Evolutionary conservation across 1,284 basidiomycete genomes (phyloP).

Genomic region (Ceratobasidium theobromae): DNA sequence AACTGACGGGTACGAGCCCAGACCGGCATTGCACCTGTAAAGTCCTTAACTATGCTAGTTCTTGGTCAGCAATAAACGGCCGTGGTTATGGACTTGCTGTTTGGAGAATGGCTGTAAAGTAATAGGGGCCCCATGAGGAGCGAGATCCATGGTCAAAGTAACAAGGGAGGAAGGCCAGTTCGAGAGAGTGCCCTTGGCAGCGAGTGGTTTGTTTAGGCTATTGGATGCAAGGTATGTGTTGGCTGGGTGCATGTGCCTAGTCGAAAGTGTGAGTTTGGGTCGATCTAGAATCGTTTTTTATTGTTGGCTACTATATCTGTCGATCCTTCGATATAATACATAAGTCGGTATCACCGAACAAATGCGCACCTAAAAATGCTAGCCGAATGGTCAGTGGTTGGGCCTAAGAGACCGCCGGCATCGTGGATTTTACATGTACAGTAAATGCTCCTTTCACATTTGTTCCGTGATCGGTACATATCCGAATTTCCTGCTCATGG

Average conservation of each 20-base stretch:
- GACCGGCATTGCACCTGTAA: constrained; percentile 84
- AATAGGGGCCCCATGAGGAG: constrained; percentile 65
- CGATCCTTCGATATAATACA: constrained; percentile 82
- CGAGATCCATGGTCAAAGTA: constrained; percentile 57
- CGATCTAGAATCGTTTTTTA: constrained; percentile 92
- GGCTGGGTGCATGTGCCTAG: constrained; percentile 97
- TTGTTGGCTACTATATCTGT: constrained; percentile 78
- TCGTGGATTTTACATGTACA: constrained; percentile 86
- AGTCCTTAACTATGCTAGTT: constrained; percentile 98
- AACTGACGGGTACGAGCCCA: constrained; percentile 56
- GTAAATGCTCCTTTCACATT: constrained; percentile 89
- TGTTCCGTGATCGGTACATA: constrained; percentile 96
- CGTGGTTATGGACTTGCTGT: constrained; percentile 53
- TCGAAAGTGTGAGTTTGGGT: constrained; percentile 96
- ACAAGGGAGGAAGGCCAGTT: constrained; percentile 63
- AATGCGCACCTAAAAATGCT: constrained; percentile 87
- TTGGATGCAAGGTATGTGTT: constrained; percentile 94
- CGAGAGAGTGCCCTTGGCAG: constrained; percentile 45
- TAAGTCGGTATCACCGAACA: constrained; percentile 71
- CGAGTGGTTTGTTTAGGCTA: constrained; percentile 58
- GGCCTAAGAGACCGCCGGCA: constrained; percentile 78
- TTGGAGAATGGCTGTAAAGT: constrained; percentile 74
- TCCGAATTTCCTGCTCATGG: constrained; percentile 68
- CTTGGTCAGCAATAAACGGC: constrained; percentile 96
- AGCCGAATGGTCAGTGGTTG: constrained; percentile 89